These are phyloP conservation scores for Globisporangium yorkense DNA, from an alignment of 352 stramenopile genomes.

Conservation along the genomic window DNA sequence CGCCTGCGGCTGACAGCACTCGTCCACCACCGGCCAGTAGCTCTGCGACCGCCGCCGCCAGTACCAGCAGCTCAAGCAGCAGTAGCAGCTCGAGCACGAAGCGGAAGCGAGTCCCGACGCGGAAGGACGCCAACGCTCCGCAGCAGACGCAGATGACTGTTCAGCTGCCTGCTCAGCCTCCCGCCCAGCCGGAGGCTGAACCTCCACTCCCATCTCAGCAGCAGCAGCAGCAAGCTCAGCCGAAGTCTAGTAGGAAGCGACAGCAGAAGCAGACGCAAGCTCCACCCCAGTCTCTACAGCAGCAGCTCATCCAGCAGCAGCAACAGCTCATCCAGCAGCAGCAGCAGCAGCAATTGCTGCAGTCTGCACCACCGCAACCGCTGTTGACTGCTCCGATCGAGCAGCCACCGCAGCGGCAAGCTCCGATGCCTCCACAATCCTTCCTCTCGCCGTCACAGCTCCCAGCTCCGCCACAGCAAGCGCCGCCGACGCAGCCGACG, in stretches of 20 bases:
- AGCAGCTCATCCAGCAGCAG: background rate
- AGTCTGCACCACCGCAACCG: background rate
- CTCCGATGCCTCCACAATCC: background rate
- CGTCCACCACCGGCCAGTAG: background rate
- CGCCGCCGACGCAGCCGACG: background rate
- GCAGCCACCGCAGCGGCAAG: background rate
- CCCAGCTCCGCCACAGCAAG: too few species aligned
- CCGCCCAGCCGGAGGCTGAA: background rate
- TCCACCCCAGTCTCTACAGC: background rate
- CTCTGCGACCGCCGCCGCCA: background rate
- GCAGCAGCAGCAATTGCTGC: conserved; percentile 1
- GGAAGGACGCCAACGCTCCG: background rate
- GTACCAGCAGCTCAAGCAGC: conserved; percentile 1
- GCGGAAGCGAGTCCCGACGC: background rate
- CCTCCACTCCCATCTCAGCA: background rate
- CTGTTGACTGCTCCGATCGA: background rate
- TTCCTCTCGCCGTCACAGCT: background rate
- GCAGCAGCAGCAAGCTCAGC: background rate
- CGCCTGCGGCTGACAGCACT: background rate
- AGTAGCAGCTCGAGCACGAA: background rate
- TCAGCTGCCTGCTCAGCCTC: too few species aligned
- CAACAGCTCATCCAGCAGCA: background rate
- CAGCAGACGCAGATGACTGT: background rate
- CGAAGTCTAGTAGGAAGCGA: background rate
- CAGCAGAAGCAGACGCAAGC: background rate